These are phyloP conservation scores for Fonsecaea monophora DNA, from an alignment of 2,329 filamentous ascomycete genomes.

Conservation along the genomic window DNA sequence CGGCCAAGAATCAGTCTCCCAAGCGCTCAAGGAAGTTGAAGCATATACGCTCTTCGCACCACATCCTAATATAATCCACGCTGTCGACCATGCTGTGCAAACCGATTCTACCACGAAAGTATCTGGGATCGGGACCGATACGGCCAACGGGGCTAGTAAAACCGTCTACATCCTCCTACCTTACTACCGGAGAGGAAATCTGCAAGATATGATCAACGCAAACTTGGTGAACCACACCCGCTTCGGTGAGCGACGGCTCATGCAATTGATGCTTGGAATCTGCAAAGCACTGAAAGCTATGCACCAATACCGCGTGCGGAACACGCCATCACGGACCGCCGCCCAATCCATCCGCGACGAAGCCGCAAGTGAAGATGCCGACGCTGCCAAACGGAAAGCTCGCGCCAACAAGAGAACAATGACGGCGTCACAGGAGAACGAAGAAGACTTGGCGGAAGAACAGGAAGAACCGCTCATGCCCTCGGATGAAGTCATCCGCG, in stretches of 20 bases:
- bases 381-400: constrained; percentile 46
- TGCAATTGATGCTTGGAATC: constrained; percentile 90
- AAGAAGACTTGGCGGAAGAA: constrained; percentile 73
- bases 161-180: constrained; percentile 96
- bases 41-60: constrained; percentile 89
- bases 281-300: constrained; percentile 86
- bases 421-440: constrained; percentile 49
- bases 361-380: constrained; percentile 61
- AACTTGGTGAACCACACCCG: constrained; percentile 93
- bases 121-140: constrained; percentile 58
- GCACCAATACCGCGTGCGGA: constrained; percentile 80
- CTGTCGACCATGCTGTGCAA: constrained; percentile 81
- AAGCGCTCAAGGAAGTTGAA: constrained; percentile 95
- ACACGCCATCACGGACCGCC: constrained; percentile 50
- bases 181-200: constrained; percentile 92
- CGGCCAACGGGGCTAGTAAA: constrained; percentile 71
- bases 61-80: constrained; percentile 83
- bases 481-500: constrained; percentile 68
- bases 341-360: constrained; percentile 63
- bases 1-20: constrained; percentile 91
- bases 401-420: constrained; percentile 53
- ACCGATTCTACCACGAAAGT: constrained; percentile 68
- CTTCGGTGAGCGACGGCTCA: constrained; percentile 86
- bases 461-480: constrained; percentile 81
- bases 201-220: constrained; percentile 98